phyloP scores from a whole-genome alignment of 805 yeast genomes.

The Lipomyces kockii region DNA sequence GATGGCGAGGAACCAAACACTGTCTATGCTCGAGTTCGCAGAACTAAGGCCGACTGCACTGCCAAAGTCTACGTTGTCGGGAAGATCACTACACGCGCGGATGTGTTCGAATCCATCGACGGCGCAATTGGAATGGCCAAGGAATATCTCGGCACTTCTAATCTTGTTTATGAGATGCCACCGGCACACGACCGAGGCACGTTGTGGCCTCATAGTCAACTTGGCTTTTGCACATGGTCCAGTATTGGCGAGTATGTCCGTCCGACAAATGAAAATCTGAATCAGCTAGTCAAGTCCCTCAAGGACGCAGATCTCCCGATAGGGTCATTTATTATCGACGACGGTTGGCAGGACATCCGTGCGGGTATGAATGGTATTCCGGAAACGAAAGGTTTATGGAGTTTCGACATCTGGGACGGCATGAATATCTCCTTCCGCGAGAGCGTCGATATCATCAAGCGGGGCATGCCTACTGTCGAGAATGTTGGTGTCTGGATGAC shows the following conservation, averaged over 20 bases:
- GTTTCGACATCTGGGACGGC: slow-evolving; percentile 12
- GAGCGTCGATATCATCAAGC: slow-evolving; percentile 5
- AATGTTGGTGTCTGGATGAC: slow-evolving; percentile 5
- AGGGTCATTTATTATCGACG: slow-evolving; percentile 15
- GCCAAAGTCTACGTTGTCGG: slow-evolving; percentile 11
- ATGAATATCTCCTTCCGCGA: slow-evolving; percentile 7
- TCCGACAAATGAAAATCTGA: background rate
- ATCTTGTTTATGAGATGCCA: background rate
- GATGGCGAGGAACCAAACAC: background rate
- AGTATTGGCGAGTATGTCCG: slow-evolving; percentile 15
- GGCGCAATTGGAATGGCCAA: slow-evolving; percentile 13
- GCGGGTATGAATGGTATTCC: slow-evolving; percentile 10
- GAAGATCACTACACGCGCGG: slow-evolving; percentile 6
- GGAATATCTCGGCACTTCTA: slow-evolving; percentile 5
- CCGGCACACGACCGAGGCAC: slow-evolving; percentile 8
- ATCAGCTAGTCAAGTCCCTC: slow-evolving; percentile 2
- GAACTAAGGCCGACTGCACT: slow-evolving; percentile 4
- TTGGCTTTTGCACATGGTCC: slow-evolving; percentile 19
- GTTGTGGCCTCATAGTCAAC: slow-evolving; percentile 2
- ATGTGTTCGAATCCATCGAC: slow-evolving; percentile 11
- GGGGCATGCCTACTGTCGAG: slow-evolving; percentile 8
- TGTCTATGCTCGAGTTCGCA: slow-evolving; percentile 13
- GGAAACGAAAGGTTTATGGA: slow-evolving; percentile 5
- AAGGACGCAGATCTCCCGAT: slow-evolving; percentile 7
- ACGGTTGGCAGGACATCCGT: slow-evolving; percentile 20